A percentile compares a stretch with the other conserved stretches of the same genome.
Evolutionary conservation across 2,329 filamentous ascomycete genomes (phyloP).

Genomic region (Keithomyces neogunnii): DNA sequence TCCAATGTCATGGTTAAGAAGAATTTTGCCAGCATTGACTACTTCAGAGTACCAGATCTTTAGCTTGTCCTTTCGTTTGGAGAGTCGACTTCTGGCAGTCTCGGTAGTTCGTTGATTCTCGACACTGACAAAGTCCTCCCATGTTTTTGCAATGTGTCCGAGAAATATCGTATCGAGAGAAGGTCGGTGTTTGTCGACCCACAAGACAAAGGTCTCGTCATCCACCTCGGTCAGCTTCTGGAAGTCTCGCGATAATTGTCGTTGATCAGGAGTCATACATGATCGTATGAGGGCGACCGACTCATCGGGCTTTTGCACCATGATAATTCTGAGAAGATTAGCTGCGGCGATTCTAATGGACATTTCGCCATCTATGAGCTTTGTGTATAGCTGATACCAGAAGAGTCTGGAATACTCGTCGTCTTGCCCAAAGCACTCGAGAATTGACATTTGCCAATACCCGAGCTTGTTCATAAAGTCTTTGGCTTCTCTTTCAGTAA

Average conservation of each 20-base stretch:
- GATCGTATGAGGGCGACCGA: conserved; percentile 66
- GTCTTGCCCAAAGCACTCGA: conserved; percentile 69
- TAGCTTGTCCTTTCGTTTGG: conserved; percentile 73
- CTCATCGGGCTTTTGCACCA: conserved; percentile 88
- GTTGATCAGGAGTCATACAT: conserved; percentile 61
- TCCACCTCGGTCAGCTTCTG: conserved; percentile 80
- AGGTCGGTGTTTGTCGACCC: conserved; percentile 75
- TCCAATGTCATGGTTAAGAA: conserved; percentile 76
- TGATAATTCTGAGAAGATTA: conserved; percentile 80
- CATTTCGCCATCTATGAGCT: conserved; percentile 63
- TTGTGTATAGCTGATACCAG: conserved; percentile 88
- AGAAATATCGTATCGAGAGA: conserved; percentile 79
- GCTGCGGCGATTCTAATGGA: conserved; percentile 68
- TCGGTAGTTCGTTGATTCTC: conserved; percentile 79
- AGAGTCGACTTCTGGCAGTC: conserved; percentile 59
- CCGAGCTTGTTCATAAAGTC: conserved; percentile 75
- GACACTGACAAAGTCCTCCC: conserved; percentile 77
- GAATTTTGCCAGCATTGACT: conserved; percentile 57
- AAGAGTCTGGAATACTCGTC: conserved; percentile 77
- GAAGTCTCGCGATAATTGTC: conserved; percentile 66
- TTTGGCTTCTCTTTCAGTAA: conserved; percentile 52
- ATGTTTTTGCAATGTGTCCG: conserved; percentile 67
- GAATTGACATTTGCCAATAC: conserved; percentile 91
- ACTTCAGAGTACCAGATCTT: conserved; percentile 71
- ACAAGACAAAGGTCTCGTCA: conserved; percentile 76